phyloP scores from a whole-genome alignment of 2,329 filamentous ascomycete species.

The Colletotrichum tofieldiae region DNA sequence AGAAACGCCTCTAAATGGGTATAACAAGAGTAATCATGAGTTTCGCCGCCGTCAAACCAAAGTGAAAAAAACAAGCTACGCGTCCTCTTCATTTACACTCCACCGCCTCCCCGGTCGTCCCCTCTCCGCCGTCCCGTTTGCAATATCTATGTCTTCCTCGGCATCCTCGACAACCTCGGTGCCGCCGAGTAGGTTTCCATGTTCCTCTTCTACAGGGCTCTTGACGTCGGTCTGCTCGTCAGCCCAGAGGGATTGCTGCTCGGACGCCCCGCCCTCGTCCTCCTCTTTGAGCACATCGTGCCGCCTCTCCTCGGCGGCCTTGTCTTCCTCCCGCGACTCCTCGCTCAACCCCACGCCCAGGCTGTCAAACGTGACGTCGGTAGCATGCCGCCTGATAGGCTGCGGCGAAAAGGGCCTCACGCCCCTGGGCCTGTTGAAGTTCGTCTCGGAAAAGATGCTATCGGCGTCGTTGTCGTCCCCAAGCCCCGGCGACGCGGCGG shows the following conservation, averaged over 20 bases:
- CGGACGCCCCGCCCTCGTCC: slow-evolving; percentile 26
- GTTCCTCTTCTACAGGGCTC: not conserved
- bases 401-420: slow-evolving; percentile 75
- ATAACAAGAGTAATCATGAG: slow-evolving; percentile 37
- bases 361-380: slow-evolving; percentile 59
- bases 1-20: slow-evolving; percentile 41
- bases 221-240: slow-evolving; percentile 6
- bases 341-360: slow-evolving; percentile 47
- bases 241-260: slow-evolving; percentile 16
- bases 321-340: slow-evolving; percentile 43
- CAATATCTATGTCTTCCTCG: not conserved
- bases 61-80: not conserved
- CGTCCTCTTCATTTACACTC: slow-evolving; percentile 32
- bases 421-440: slow-evolving; percentile 68
- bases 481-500: slow-evolving; percentile 53
- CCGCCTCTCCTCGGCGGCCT: slow-evolving; percentile 37
- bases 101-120: slow-evolving; percentile 24
- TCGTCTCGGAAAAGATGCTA: slow-evolving; percentile 66
- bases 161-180: not conserved
- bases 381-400: slow-evolving; percentile 60
- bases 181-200: not conserved
- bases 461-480: slow-evolving; percentile 51
- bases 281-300: slow-evolving; percentile 30
- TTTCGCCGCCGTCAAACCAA: slow-evolving; percentile 14
- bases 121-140: slow-evolving; percentile 26